Percentiles rank a stretch among this genome's conserved stretches.
Evolutionary conservation across 805 yeast genomes (phyloP).

Genomic region (Saturnispora sanitii): DNA sequence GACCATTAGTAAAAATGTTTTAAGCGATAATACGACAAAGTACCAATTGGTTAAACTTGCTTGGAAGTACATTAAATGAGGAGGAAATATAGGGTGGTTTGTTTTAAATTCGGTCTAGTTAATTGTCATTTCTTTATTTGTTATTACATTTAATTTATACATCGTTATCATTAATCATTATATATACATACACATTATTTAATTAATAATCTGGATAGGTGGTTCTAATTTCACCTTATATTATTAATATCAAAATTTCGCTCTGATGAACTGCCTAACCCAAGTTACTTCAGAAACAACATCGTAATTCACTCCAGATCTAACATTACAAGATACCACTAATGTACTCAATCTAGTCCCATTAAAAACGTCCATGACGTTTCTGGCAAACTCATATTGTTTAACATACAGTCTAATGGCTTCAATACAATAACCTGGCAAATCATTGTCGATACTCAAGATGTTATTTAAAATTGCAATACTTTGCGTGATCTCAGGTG

Average conservation of each 20-base stretch:
- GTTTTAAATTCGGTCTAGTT: too few relatives aligned
- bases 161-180: too few relatives aligned
- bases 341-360: not conserved
- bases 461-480: conserved; percentile 1
- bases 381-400: not conserved
- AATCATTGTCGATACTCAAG: not conserved
- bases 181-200: too few relatives aligned
- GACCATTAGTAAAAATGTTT: too few relatives aligned
- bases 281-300: conserved; percentile 5
- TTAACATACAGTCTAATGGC: conserved; percentile 1
- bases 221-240: too few relatives aligned
- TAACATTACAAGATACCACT: conserved; percentile 2
- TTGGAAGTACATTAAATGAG: conserved; percentile 23
- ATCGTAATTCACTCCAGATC: conserved; percentile 3
- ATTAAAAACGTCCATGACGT: not conserved
- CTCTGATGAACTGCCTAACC: not conserved
- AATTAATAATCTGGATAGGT: too few relatives aligned
- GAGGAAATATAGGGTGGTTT: too few relatives aligned
- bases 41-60: conserved; percentile 68
- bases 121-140: too few relatives aligned
- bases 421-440: not conserved
- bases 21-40: too few relatives aligned
- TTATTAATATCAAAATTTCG: too few relatives aligned
- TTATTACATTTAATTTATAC: too few relatives aligned
- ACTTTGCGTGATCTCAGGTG: conserved; percentile 1